These are phyloP conservation scores for Forsythia suspensa DNA, from an alignment of 257 asterid genomes.

Conservation along the genomic window DNA sequence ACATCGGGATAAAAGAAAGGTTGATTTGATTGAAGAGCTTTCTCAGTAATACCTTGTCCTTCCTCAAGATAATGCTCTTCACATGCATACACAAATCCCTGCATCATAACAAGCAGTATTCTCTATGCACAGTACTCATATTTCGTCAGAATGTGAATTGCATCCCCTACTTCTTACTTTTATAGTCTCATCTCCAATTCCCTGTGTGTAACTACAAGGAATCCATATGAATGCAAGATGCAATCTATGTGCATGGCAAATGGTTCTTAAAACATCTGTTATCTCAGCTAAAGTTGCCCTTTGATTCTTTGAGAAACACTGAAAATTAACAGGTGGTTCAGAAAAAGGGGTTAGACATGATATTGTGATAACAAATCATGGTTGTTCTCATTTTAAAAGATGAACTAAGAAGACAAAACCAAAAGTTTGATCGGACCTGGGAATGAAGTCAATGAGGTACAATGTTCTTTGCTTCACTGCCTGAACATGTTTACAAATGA, in stretches of 20 bases:
- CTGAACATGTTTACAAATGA: conserved; percentile 27
- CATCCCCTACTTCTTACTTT: conserved; percentile 18
- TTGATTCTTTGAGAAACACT: conserved; percentile 59
- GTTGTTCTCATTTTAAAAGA: no score
- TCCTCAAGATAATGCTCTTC: conserved; percentile 55
- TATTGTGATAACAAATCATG: no score
- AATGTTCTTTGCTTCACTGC: conserved; percentile 56
- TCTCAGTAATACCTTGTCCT: conserved; percentile 81
- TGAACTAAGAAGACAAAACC: no score
- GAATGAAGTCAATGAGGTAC: conserved; percentile 32
- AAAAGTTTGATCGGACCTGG: conserved; percentile 21
- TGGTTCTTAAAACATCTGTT: conserved; percentile 49
- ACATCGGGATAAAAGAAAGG: conserved; percentile 63
- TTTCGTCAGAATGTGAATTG: conserved; percentile 18
- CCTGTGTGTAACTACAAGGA: conserved; percentile 39
- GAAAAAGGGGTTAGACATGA: no score
- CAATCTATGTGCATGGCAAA: conserved; percentile 62
- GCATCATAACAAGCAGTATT: conserved; percentile 57
- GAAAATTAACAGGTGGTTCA: conserved; percentile 5
- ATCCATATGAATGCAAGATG: conserved; percentile 85
- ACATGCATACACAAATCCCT: conserved; percentile 70
- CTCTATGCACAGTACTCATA: conserved; percentile 44
- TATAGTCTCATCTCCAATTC: conserved; percentile 15
- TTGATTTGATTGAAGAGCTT: conserved; percentile 62
- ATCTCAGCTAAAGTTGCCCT: conserved; percentile 60